Evolutionary conservation across 495 filamentous ascomycete species (phyloP), one percentile per base, ranked within the genome.

Genomic region (Aspergillus cristatus): DNA sequence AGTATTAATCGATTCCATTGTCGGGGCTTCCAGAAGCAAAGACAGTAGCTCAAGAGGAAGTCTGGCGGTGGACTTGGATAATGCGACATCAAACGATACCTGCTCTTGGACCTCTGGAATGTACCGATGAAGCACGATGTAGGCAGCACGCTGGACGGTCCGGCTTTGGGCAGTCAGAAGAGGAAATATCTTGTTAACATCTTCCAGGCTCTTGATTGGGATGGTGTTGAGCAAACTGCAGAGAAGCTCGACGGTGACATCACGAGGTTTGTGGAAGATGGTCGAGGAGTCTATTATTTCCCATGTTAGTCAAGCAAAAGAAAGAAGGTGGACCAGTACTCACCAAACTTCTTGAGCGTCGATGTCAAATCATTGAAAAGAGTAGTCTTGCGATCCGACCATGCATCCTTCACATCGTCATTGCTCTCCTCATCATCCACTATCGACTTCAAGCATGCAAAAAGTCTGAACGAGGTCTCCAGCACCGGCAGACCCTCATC

Each of bases 381-480:
- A 0, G 51, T 49, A 8, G 55, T 44, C 13, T 67, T 62, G 11
- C 62, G 67, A 16, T 75, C 69, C 16, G 63, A 62, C 64, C 86
- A 77, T 3, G 74, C 75, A 45, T 98, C 89, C 7, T 76, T 58
- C 2, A 94, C 71, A 54, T 97, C 90, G 51, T 96, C 89, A 50
- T 96, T 96, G 14, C 77, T 61, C 5, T 85, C 81, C 10, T 86
- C 80, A 40, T 57, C 46, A 7, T 57, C 53, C n/a, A 62, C 56
- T 6, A 81, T 54, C 10, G 62, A 68, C 41, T 72, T 68, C 15
- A 95, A 50, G 3, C 67, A 58, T 10, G 63, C 57, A 38, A 83
- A 77, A 0, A 99, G 71, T 50, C 80, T 81, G 38, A 96, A 64
- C 1, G 82, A 84, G 15, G 81, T 68, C 44, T 82, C 65, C 7